A percentile compares a stretch with the other conserved stretches of the same genome.
Evolutionary conservation across 441 rosid genomes (phyloP).

Genomic region (Adansonia gregorii): DNA sequence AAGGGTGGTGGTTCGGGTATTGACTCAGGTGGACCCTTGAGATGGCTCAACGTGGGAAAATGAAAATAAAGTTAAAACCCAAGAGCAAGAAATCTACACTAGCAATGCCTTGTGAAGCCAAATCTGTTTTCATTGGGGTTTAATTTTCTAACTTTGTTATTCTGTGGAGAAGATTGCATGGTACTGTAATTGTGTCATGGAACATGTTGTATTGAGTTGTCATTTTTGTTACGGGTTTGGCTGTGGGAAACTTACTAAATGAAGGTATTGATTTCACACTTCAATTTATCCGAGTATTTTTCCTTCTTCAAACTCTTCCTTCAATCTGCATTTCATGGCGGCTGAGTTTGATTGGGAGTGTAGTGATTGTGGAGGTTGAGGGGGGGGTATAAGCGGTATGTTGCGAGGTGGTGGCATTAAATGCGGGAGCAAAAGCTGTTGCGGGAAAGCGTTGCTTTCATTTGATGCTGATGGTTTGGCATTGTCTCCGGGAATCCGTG

Average conservation of each 20-base stretch:
- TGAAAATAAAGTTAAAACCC: background rate
- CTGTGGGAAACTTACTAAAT: background rate
- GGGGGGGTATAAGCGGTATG: background rate
- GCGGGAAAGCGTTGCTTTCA: slow-evolving; percentile 38
- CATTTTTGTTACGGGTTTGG: background rate
- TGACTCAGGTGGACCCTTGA: slow-evolving; percentile 73
- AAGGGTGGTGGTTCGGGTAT: slow-evolving; percentile 98
- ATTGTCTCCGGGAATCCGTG: slow-evolving; percentile 19
- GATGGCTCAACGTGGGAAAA: slow-evolving; percentile 25
- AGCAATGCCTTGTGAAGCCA: background rate
- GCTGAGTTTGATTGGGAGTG: background rate
- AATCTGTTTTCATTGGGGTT: too few species aligned
- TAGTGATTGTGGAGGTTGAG: background rate
- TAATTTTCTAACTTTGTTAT: too few species aligned
- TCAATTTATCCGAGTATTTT: too few species aligned
- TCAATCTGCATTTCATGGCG: background rate
- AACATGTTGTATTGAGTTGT: background rate
- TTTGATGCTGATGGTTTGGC: slow-evolving; percentile 23
- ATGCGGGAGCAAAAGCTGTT: slow-evolving; percentile 48
- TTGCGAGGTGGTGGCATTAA: slow-evolving; percentile 33
- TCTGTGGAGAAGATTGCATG: too few species aligned
- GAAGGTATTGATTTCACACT: background rate
- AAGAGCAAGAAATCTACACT: background rate
- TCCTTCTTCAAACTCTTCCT: background rate
- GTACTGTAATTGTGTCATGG: too few species aligned